Base-by-base conservation (phyloP, 2,329 filamentous ascomycete genomes). In the Trichophyton rubrum region DNA sequence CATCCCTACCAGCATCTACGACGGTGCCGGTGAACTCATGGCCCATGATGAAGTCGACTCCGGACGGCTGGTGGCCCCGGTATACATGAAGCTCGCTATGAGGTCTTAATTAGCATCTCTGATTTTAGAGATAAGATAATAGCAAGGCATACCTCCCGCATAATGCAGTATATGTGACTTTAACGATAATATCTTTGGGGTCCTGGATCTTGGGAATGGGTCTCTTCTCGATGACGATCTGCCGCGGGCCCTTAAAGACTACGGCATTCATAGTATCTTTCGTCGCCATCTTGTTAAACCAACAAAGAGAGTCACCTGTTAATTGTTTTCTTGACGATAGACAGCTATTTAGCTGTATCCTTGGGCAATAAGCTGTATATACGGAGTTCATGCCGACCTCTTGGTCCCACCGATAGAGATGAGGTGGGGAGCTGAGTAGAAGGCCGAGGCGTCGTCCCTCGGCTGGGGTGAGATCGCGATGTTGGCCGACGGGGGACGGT, bases 11-110 rank as follows among this genome's bases (percentile, higher is more conserved):
- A 51, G 80, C 76, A 64, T 87, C 82, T 38, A 85, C 80, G 8
- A 95, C 83, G 24, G 79, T 81, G 3, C 91, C 91, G 1, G 88
- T 89, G 69, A 95, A 95, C 70, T 96, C 91, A 71, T 96, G 91
- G 62, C 90, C 77, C 77, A 83, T 85, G 61, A 86, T 82, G 68
- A 85, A 85, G 38, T 78, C 82, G 0, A 86, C 82, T 0, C 74
- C 78, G 5, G 85, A 86, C 24, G 84, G 80, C 69, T 95, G 85
- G 67, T 90, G 86, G 40, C 91, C 91, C 53, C 90, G 87, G 75
- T 86, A 96, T 59, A 89, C 85, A 73, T 96, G 91, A 41, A 96
- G 79, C 70, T 96, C 90, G 69, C 88, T 91, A 64, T 59, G 1
- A 9, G 13, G 6, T 27, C 3, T 57, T 38, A 17, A 24, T 33